Conservation (phyloP, 2,329 filamentous ascomycete genomes). For the Hymenoscyphus infarciens region DNA sequence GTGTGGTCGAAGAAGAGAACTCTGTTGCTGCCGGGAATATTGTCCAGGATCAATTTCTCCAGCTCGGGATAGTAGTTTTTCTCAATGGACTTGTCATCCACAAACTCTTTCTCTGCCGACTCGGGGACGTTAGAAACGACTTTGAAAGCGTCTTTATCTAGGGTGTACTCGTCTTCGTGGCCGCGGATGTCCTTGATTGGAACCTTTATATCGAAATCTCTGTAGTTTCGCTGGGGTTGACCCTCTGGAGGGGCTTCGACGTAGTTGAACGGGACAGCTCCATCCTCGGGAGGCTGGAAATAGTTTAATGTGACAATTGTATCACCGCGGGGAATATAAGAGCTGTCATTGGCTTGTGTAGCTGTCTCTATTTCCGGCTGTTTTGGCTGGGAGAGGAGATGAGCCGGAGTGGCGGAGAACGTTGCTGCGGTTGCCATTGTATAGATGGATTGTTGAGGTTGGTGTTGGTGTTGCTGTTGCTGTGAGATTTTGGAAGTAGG, state of each 20-base stretch:
- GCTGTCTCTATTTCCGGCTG: conserved; percentile 24
- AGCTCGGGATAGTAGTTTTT: conserved; percentile 81
- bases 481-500: too few species aligned
- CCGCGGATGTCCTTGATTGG: conserved; percentile 71
- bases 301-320: conserved; percentile 50
- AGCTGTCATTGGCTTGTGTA: conserved; percentile 12
- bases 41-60: conserved; percentile 63
- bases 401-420: conserved; percentile 40
- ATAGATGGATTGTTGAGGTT: not conserved
- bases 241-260: conserved; percentile 41
- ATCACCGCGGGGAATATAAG: conserved; percentile 46
- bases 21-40: conserved; percentile 61
- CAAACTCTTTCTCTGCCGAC: conserved; percentile 57
- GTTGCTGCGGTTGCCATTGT: conserved; percentile 41
- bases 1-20: conserved; percentile 86
- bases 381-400: conserved; percentile 37
- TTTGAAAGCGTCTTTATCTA: conserved; percentile 74
- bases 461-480: fast-evolving
- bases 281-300: conserved; percentile 52
- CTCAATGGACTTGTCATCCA: conserved; percentile 65
- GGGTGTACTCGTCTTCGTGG: conserved; percentile 59
- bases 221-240: conserved; percentile 31
- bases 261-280: conserved; percentile 51
- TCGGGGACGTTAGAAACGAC: conserved; percentile 56
- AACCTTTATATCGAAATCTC: conserved; percentile 29